A percentile compares a stretch with the other conserved stretches of the same genome.
phyloP scores from a whole-genome alignment of 768 basidiomycete genomes.

The Coprinopsis sp. region DNA sequence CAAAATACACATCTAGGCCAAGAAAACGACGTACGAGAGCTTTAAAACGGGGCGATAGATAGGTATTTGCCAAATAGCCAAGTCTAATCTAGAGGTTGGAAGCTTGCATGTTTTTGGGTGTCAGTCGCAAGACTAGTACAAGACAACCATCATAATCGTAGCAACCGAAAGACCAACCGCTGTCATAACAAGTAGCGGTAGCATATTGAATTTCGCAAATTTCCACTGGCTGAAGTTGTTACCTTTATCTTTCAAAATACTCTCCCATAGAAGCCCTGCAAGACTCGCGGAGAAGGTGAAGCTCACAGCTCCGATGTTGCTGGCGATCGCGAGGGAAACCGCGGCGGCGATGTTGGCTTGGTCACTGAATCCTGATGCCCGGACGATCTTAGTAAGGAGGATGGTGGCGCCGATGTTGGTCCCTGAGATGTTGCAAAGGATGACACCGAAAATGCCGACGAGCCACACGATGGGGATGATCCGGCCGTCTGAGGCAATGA shows the following conservation, averaged over 20 bases:
- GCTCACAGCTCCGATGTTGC: slow-evolving; percentile 81
- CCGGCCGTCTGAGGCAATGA: slow-evolving; percentile 36
- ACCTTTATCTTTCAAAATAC: slow-evolving; percentile 66
- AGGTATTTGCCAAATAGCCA: too few species aligned
- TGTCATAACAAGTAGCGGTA: slow-evolving; percentile 58
- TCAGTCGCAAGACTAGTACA: too few species aligned
- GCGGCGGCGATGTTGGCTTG: slow-evolving; percentile 41
- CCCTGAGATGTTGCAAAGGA: slow-evolving; percentile 78
- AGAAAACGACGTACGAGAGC: too few species aligned
- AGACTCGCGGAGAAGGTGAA: slow-evolving; percentile 79
- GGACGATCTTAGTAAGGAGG: slow-evolving; percentile 76
- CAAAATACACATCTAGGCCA: too few species aligned
- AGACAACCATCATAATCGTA: slow-evolving; percentile 60
- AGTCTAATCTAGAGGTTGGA: too few species aligned
- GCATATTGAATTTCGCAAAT: slow-evolving; percentile 63
- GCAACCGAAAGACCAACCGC: slow-evolving; percentile 58
- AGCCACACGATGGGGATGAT: slow-evolving; percentile 56
- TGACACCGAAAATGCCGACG: slow-evolving; percentile 65
- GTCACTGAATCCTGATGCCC: slow-evolving; percentile 37
- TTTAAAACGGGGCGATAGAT: too few species aligned
- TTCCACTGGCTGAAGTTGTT: slow-evolving; percentile 49
- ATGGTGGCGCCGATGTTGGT: slow-evolving; percentile 94
- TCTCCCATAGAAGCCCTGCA: slow-evolving; percentile 78
- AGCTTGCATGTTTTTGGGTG: too few species aligned
- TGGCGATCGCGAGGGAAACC: slow-evolving; percentile 69